Evolutionary conservation across 495 filamentous ascomycete genomes (phyloP), one percentile per base, ranked within the genome.

Genomic region (Elaphomyces granulatus): DNA sequence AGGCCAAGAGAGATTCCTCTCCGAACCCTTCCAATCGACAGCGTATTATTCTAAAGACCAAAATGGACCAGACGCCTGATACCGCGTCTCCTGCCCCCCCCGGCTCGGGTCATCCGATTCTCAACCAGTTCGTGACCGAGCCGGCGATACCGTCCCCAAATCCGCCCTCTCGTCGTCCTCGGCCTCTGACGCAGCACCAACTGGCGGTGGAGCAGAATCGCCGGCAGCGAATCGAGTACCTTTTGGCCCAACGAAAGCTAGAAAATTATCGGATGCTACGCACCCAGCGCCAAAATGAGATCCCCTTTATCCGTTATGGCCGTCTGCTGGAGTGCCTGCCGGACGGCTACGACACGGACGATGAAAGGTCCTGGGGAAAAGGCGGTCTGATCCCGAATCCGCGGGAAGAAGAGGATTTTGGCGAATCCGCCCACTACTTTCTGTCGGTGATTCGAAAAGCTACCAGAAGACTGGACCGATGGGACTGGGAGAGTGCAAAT

Each of bases 151-250:
- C 56, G 12, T 53, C 48, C 14, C 49, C 52, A 15, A 35, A 14
- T 15, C 20, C 47, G 21, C 49, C 54, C 15, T 52, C 57, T 36
- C 74, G 77, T 39, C 75, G 80, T n/a, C 75, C 80, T 2, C 75
- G 90, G 4, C 88, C 87, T 3, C 71, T 93, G 15, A 98, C 90
- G 1, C 81, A 84, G 8, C 90, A 98, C 56, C 90, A 98, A 51
- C 67, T 93, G 20, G 90, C 87, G 6, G 83, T 96, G 3, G 85
- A 94, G 48, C 74, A 80, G 34, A 94, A 94, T 53, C 73, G 92
- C 7, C 81, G 78, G 28, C 78, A 90, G 55, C 80, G 85, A 10
- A 83, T 94, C 32, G 81, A 94, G 37, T 83, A 90, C 50, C 78
- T 90, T 33, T 72, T 98, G 20, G 77, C 81, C 15, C 82, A 81